Percentiles rank a stretch among this genome's conserved stretches.
phyloP scores from a whole-genome alignment of 768 basidiomycete species.

The Hemileccinum rubropunctum region DNA sequence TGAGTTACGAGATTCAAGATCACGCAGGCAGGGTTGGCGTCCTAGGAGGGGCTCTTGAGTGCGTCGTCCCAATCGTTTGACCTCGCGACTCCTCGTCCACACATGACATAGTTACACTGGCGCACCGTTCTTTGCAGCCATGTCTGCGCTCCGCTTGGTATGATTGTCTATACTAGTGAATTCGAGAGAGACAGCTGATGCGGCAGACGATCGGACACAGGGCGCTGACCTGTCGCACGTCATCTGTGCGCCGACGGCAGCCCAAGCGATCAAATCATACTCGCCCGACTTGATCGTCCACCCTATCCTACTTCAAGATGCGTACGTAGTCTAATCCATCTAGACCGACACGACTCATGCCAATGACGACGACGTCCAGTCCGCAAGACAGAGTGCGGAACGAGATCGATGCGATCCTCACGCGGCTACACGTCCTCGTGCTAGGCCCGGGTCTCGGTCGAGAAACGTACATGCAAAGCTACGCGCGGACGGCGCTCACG shows the following conservation, averaged over 20 bases:
- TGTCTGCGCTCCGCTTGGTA: slow-evolving; percentile 85
- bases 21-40: slow-evolving; percentile 82
- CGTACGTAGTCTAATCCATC: slow-evolving; percentile 50
- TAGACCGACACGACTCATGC: too few relatives aligned
- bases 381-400: slow-evolving; percentile 45
- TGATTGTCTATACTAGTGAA: background rate
- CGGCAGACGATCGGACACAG: slow-evolving; percentile 35
- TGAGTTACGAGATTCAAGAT: slow-evolving; percentile 1
- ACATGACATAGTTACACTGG: slow-evolving; percentile 78
- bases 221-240: slow-evolving; percentile 96
- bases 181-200: background rate
- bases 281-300: slow-evolving; percentile 98
- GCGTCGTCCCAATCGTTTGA: slow-evolving; percentile 26
- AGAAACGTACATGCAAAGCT: slow-evolving; percentile 84
- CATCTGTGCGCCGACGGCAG: slow-evolving; percentile 92
- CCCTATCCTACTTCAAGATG: slow-evolving; percentile 74
- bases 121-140: slow-evolving; percentile 93
- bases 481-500: slow-evolving; percentile 69
- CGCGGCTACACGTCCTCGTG: slow-evolving; percentile 87
- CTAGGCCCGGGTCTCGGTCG: slow-evolving; percentile 95
- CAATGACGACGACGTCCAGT: too few relatives aligned
- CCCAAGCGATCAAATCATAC: slow-evolving; percentile 93
- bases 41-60: slow-evolving; percentile 93
- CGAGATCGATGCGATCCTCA: slow-evolving; percentile 65
- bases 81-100: background rate